Evolutionary conservation across 768 basidiomycete species (phyloP).

Genomic region (Lyophyllum shimeji): DNA sequence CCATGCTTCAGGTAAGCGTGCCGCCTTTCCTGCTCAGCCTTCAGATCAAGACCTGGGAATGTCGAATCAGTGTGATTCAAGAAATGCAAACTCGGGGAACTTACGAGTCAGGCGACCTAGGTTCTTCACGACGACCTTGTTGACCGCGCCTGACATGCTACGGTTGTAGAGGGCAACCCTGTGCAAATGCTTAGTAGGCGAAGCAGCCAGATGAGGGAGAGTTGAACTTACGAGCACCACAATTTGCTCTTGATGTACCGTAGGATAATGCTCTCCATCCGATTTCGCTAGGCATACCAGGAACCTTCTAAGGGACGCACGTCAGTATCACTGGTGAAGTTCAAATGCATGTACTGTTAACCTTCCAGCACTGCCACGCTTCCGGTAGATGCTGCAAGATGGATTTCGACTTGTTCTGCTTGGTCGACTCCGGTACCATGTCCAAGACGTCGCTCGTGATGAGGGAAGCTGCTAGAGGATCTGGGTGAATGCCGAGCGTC

Average conservation of each 20-base stretch:
- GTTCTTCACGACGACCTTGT: constrained; percentile 99
- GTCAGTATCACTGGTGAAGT: constrained; percentile 3
- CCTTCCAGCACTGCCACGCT: constrained; percentile 98
- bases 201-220: background rate
- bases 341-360: constrained; percentile 60
- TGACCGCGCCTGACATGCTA: constrained; percentile 91
- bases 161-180: constrained; percentile 97
- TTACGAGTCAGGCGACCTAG: constrained; percentile 92
- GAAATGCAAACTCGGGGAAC: constrained; percentile 20
- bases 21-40: constrained; percentile 98
- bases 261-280: constrained; percentile 98
- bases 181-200: constrained; percentile 6
- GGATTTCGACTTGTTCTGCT: constrained; percentile 99
- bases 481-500: no score
- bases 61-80: constrained; percentile 7
- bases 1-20: constrained; percentile 99
- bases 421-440: constrained; percentile 99
- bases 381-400: constrained; percentile 97
- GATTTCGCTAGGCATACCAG: constrained; percentile 98
- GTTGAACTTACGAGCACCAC: constrained; percentile 83
- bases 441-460: constrained; percentile 98
- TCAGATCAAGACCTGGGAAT: constrained; percentile 76
- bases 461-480: no score
- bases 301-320: constrained; percentile 95
- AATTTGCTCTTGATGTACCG: constrained; percentile 99